These are phyloP conservation scores for Globisporangium rhizosaccharum DNA, from an alignment of 352 stramenopile species.

Conservation along the genomic window DNA sequence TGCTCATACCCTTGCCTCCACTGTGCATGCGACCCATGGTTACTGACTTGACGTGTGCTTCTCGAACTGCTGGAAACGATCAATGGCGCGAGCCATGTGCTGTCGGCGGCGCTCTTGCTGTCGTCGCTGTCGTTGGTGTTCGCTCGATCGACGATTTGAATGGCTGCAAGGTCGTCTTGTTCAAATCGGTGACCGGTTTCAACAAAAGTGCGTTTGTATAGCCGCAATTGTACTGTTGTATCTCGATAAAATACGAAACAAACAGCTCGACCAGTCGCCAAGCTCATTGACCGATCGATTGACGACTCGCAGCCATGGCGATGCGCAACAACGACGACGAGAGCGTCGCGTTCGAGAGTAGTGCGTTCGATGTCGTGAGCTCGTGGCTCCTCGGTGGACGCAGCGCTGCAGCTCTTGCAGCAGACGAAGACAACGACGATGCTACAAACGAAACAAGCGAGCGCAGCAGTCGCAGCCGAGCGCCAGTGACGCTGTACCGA, in stretches of 20 bases:
- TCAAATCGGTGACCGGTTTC: background rate
- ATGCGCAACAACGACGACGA: constrained; percentile 31
- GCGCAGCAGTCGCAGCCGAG: constrained; percentile 1
- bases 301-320: background rate
- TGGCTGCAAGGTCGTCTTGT: background rate
- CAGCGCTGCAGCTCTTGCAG: constrained; percentile 5
- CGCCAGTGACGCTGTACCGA: constrained; percentile 52
- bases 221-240: too few species aligned
- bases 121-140: background rate
- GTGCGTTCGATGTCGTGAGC: constrained; percentile 56
- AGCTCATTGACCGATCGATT: background rate
- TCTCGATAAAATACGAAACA: background rate
- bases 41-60: constrained; percentile 33
- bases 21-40: constrained; percentile 99
- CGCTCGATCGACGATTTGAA: background rate
- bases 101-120: background rate
- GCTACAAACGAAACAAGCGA: constrained; percentile 2
- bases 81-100: constrained; percentile 21
- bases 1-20: constrained; percentile 99
- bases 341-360: constrained; percentile 41
- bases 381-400: constrained; percentile 47
- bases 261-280: background rate
- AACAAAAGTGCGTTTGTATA: background rate
- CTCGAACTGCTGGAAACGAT: constrained; percentile 50
- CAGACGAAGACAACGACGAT: constrained; percentile 10